Conservation (phyloP, 2,329 filamentous ascomycete genomes). For the Alternaria viburni region DNA sequence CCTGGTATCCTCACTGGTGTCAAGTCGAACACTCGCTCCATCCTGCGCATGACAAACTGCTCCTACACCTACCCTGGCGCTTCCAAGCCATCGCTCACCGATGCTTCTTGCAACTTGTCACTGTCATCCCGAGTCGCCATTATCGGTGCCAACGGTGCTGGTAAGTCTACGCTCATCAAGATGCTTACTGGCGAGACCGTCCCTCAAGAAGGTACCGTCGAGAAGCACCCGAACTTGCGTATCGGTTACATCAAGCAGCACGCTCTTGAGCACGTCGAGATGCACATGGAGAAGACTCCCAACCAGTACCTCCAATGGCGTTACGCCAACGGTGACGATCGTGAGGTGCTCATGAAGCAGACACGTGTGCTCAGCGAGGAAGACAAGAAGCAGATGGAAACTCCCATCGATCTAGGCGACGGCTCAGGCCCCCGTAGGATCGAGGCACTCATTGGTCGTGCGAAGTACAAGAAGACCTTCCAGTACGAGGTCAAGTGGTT, state of each 20-base stretch:
- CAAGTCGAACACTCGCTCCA: slow-evolving; percentile 91
- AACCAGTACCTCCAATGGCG: slow-evolving; percentile 99
- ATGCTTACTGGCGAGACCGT: slow-evolving; percentile 91
- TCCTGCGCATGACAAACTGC: slow-evolving; percentile 92
- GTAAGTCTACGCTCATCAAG: slow-evolving; percentile 98
- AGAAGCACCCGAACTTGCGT: slow-evolving; percentile 98
- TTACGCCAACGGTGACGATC: slow-evolving; percentile 95
- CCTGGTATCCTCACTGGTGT: slow-evolving; percentile 94
- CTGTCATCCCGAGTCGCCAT: slow-evolving; percentile 94
- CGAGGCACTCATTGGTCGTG: slow-evolving; percentile 89
- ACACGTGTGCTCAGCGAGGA: slow-evolving; percentile 86
- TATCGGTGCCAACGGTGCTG: slow-evolving; percentile 96
- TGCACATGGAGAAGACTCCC: slow-evolving; percentile 98
- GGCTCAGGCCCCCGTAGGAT: slow-evolving; percentile 79
- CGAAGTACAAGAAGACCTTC: slow-evolving; percentile 99
- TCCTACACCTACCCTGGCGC: slow-evolving; percentile 93
- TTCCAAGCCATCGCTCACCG: slow-evolving; percentile 82
- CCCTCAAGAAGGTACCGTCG: slow-evolving; percentile 82
- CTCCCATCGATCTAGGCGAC: slow-evolving; percentile 81
- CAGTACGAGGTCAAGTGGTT: slow-evolving; percentile 99
- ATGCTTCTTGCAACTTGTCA: slow-evolving; percentile 86
- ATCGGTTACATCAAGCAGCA: slow-evolving; percentile 99
- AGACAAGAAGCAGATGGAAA: slow-evolving; percentile 91
- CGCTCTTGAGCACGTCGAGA: slow-evolving; percentile 97
- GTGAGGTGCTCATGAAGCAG: slow-evolving; percentile 97